Evolutionary conservation across 148 eudicot genomes (phyloP).

Genomic region (Cornus controversa): DNA sequence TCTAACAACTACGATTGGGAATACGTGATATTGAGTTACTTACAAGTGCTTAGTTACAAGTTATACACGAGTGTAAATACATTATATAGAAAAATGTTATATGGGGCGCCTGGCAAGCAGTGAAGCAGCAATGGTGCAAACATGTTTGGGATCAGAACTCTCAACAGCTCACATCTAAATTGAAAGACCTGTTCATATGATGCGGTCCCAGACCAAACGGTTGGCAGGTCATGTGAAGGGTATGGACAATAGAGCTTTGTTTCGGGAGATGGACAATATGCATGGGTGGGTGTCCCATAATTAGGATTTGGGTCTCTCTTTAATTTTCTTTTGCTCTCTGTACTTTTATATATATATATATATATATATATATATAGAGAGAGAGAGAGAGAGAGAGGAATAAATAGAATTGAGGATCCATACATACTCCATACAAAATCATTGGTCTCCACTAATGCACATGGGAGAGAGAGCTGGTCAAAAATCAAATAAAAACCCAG

Average conservation of each 20-base stretch:
- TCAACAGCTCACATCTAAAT: neutral
- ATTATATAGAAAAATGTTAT: too few species aligned
- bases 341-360: too few species aligned
- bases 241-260: neutral
- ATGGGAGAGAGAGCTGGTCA: neutral
- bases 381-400: neutral
- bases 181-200: neutral
- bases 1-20: too few species aligned
- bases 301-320: neutral
- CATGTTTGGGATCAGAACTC: neutral
- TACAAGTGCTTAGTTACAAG: too few species aligned
- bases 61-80: too few species aligned
- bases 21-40: too few species aligned
- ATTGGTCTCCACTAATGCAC: neutral
- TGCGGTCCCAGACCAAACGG: neutral
- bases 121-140: too few species aligned
- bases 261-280: too few species aligned
- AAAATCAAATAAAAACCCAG: neutral
- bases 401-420: neutral
- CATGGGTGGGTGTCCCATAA: neutral
- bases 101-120: too few species aligned
- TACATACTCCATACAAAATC: neutral
- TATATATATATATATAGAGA: too few species aligned
- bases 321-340: neutral
- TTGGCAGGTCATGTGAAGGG: neutral